phyloP scores from a whole-genome alignment of 2,329 filamentous ascomycete species.

The Apiospora saccharicola region DNA sequence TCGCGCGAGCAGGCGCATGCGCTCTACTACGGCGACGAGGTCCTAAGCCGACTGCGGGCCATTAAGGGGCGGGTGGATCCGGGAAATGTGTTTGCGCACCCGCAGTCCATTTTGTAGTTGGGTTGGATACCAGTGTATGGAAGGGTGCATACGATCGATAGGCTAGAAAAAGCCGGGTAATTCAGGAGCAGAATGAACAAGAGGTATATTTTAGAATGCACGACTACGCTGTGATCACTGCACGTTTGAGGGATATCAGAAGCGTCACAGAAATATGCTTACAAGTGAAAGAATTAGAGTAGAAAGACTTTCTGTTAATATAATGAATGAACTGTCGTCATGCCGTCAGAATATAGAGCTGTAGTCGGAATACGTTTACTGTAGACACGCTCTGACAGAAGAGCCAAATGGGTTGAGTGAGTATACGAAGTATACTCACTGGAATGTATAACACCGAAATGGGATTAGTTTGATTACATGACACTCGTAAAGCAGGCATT shows the following conservation, averaged over 20 bases:
- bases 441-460: not conserved
- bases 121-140: not conserved
- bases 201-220: too few species aligned
- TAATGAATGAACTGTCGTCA: too few species aligned
- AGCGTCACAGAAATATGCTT: too few species aligned
- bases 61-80: conserved; percentile 38
- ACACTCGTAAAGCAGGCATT: not conserved
- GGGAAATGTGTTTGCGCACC: conserved; percentile 37
- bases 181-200: too few species aligned
- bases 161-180: too few species aligned
- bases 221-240: too few species aligned
- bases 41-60: conserved; percentile 30
- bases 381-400: not conserved
- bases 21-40: conserved; percentile 36
- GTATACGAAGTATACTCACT: not conserved
- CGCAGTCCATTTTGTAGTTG: conserved; percentile 36
- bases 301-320: too few species aligned
- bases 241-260: too few species aligned
- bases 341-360: too few species aligned
- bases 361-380: too few species aligned
- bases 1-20: conserved; percentile 32
- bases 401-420: not conserved
- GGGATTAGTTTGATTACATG: not conserved
- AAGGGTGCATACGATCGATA: too few species aligned
- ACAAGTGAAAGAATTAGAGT: too few species aligned